Evolutionary conservation across 352 stramenopile species (phyloP), one percentile per base, ranked within the genome.

Genomic region (Phytophthora quininea): DNA sequence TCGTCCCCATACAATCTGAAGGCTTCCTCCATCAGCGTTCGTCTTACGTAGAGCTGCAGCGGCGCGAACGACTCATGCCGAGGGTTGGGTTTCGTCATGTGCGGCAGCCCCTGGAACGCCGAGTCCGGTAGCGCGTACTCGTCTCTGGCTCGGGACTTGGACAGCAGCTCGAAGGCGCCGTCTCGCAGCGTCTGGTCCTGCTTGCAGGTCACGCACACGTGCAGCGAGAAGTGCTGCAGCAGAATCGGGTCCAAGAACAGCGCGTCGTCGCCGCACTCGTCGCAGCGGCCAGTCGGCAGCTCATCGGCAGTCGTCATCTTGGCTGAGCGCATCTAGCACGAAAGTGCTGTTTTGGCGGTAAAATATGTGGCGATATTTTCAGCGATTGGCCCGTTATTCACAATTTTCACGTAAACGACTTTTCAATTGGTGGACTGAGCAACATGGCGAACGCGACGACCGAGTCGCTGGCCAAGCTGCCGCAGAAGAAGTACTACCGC

Each of bases 401-500:
- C 19, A 24, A 24, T 24, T 24, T 24, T 24, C 19, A 68, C 5
- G 19, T 11, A 11, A 40, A 40, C 1, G 2, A 35, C 8, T 38
- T 54, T 54, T 33, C 11, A 47, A 57, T 52, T 57, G 54, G 29
- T 61, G 51, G 33, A 45, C 63, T 31, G 51, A 76, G 61, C 54
- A 78, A 62, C 62, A 80, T 71, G 73, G 73, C 59, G 40, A 69
- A 74, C 33, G 50, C 30, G 35, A 54, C 51, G 40, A 62, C 43
- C 49, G 54, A 77, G 72, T 59, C 68, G 56, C 52, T 75, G 43
- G 60, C 54, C 53, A 90, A 84, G 62, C 71, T 79, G 55, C 90
- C 91, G 49, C 88, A 98, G 82, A 99, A 99, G 79, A 98, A 98
- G 75, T 98, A 97, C 74, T 99, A 98, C 77, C 91, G 97, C 43